A percentile compares a stretch with the other conserved stretches of the same genome.
phyloP scores from a whole-genome alignment of 441 rosid genomes.

The Kokia cookei region DNA sequence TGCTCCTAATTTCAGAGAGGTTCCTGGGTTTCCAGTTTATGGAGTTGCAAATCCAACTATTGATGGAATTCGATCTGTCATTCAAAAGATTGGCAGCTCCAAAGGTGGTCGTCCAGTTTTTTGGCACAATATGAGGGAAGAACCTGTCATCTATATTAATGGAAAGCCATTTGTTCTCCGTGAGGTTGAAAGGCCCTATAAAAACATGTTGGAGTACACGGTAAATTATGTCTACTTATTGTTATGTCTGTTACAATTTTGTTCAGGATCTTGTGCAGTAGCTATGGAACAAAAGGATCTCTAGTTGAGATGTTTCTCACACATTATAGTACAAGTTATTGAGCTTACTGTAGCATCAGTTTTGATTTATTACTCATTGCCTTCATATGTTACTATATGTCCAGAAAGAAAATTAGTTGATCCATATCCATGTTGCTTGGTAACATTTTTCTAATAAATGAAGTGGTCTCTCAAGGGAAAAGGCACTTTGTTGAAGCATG shows the following conservation, averaged over 20 bases:
- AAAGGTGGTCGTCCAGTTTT: constrained; percentile 75
- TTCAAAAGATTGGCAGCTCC: constrained; percentile 79
- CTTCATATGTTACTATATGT: background rate
- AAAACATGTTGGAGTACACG: constrained; percentile 98
- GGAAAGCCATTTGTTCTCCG: constrained; percentile 99
- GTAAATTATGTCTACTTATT: constrained; percentile 31
- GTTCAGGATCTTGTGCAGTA: background rate
- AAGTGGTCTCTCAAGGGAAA: background rate
- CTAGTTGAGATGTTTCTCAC: background rate
- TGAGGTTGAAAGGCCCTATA: constrained; percentile 95
- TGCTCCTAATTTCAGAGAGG: constrained; percentile 98
- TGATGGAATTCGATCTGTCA: constrained; percentile 90
- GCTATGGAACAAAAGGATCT: background rate
- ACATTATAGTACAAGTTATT: background rate
- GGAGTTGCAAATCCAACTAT: constrained; percentile 99
- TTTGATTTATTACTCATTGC: background rate
- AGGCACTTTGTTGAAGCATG: background rate
- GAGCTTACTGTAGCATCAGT: background rate
- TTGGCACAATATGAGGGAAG: constrained; percentile 99
- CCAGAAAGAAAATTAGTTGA: background rate
- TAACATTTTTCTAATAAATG: background rate
- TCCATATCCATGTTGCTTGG: background rate
- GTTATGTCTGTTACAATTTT: background rate
- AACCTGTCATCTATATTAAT: constrained; percentile 95
- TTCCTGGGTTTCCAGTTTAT: constrained; percentile 97